Percentiles rank a stretch among this genome's conserved stretches.
Conservation (phyloP, 2,329 filamentous ascomycete species). For the Trichoderma koningii region DNA sequence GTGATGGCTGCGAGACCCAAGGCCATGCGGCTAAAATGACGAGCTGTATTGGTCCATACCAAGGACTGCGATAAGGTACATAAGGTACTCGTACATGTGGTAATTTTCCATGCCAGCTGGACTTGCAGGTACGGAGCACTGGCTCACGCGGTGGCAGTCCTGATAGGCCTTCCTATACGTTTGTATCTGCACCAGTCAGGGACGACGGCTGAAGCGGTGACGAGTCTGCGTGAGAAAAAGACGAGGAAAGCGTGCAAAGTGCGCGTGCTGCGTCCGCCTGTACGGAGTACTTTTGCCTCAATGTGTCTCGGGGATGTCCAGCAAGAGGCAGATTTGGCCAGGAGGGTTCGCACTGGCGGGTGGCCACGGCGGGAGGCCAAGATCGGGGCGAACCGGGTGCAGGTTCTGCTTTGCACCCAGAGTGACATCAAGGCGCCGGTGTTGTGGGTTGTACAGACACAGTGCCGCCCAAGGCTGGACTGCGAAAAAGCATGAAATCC, state of each 20-base stretch:
- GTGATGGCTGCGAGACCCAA: conserved; percentile 18
- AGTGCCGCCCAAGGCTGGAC: conserved; percentile 12
- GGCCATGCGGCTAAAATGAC: conserved; percentile 6
- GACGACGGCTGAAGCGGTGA: conserved; percentile 19
- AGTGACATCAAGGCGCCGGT: conserved; percentile 9
- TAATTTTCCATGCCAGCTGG: conserved; percentile 13
- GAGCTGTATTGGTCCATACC: conserved; percentile 4
- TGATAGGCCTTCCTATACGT: neutral
- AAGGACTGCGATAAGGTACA: no score
- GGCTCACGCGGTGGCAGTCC: neutral
- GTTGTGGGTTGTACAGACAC: conserved; percentile 16
- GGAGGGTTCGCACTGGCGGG: conserved; percentile 14
- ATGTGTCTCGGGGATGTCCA: conserved; percentile 25
- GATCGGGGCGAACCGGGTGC: conserved; percentile 41
- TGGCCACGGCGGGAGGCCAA: conserved; percentile 37
- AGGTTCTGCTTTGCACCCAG: conserved; percentile 6
- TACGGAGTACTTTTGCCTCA: conserved; percentile 9
- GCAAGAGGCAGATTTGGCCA: conserved; percentile 21
- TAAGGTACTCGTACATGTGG: no score
- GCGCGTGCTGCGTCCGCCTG: neutral
- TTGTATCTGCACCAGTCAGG: neutral
- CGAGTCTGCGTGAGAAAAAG: neutral
- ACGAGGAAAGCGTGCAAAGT: neutral
- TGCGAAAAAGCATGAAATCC: neutral
- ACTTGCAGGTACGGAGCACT: conserved; percentile 17